These are phyloP conservation scores for Starmerella bacillaris DNA, from an alignment of 805 yeast species.

Conservation along the genomic window DNA sequence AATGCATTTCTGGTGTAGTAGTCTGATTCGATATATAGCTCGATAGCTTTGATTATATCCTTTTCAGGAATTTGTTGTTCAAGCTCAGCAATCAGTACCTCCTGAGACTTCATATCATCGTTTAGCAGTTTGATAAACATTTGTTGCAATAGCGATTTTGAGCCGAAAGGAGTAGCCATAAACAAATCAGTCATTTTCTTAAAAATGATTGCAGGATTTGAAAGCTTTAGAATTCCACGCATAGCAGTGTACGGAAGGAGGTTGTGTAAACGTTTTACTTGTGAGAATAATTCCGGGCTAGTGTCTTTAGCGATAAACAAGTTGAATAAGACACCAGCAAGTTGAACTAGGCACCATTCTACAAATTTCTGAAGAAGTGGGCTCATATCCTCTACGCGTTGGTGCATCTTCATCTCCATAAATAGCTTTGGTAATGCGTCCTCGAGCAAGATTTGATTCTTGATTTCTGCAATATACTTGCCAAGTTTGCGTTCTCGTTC, in stretches of 20 bases:
- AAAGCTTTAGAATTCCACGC: slow-evolving; percentile 56
- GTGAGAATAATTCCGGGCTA: slow-evolving; percentile 56
- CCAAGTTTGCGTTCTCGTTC: slow-evolving; percentile 38
- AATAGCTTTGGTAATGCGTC: slow-evolving; percentile 46
- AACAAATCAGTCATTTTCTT: slow-evolving; percentile 65
- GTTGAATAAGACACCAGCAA: slow-evolving; percentile 71
- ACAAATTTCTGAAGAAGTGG: slow-evolving; percentile 51
- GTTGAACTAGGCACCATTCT: slow-evolving; percentile 66
- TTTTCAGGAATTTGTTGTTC: slow-evolving; percentile 24
- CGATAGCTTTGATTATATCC: slow-evolving; percentile 16
- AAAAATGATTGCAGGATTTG: slow-evolving; percentile 75
- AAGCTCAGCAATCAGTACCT: slow-evolving; percentile 33
- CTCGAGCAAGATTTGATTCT: slow-evolving; percentile 33
- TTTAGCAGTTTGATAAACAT: slow-evolving; percentile 53
- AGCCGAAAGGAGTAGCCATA: slow-evolving; percentile 61
- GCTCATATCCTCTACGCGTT: slow-evolving; percentile 38
- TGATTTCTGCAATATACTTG: slow-evolving; percentile 41
- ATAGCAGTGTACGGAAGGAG: slow-evolving; percentile 66
- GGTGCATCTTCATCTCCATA: slow-evolving; percentile 42
- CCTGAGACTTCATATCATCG: slow-evolving; percentile 55
- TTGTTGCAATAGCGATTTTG: slow-evolving; percentile 50
- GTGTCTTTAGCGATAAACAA: slow-evolving; percentile 64
- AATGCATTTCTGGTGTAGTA: slow-evolving; percentile 18
- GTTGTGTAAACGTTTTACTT: slow-evolving; percentile 51
- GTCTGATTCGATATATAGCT: slow-evolving; percentile 13